Base-by-base conservation (phyloP, 805 yeast genomes). In the Barnettozyma vustinii region DNA sequence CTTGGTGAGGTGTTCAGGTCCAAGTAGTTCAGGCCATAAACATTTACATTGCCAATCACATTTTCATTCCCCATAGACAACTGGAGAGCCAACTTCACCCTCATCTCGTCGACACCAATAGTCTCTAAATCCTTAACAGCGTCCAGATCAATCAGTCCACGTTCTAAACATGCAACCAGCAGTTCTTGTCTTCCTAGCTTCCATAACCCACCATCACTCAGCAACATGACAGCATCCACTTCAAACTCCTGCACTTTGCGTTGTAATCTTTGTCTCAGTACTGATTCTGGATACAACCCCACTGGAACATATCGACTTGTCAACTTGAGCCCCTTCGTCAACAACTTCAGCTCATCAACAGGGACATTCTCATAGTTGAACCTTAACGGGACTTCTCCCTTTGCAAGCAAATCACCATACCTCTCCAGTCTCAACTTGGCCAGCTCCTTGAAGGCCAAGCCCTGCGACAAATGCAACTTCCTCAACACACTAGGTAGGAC, bases 91-190 rank as follows among this genome's bases (percentile, higher is more conserved):
- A 79, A 55, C 40, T 69, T 63, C 36, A 69, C 47, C 26, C 76
- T 68, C 19, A 68, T 53, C 13, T 64, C 64, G 41, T 68, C 64
- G 19, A 65, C 51, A 7, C 68, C 70, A 55, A 72, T 47, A 39
- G 46, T 49, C 51, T 64, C 52, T 21, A 70, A 41, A 46, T 70
- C 67, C 25, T 48, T 37, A 21, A 65, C 71, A 1, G 49, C 58
- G 13, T 53, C 48, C 13, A 71, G 56, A 50, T 71, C 69, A 15
- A 80, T 68, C 40, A 84, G 62, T 25, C 80, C 81, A 49, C 90
- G 70, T 51, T 79, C 81, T 37, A 80, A 55, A 52, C 85, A 76
- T 7, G 80, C 75, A 41, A 70, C 63, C 2, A 80, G 65, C 33
- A 83, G 59, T 60, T 84, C 90, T 50, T 69, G 69, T 26, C 68